Percentiles rank a stretch among this genome's conserved stretches.
These are phyloP conservation scores for Trifolium subterraneum DNA, from an alignment of 306 rosid genomes.

Conservation along the genomic window DNA sequence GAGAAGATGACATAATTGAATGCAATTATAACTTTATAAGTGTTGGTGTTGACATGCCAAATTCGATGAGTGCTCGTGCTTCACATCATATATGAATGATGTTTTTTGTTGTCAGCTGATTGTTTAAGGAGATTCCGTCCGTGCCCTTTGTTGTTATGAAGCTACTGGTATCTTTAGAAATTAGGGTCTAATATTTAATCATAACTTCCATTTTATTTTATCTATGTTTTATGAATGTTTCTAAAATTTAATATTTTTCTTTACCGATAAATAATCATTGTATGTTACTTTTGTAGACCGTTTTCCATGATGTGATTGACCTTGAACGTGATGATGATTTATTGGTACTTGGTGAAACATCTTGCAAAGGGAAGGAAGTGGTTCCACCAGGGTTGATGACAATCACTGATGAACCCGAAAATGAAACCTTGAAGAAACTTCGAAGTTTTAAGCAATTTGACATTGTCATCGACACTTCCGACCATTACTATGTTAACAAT, in stretches of 20 bases:
- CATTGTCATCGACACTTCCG: constrained; percentile 70
- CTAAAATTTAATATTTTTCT: neutral
- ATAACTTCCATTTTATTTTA: neutral
- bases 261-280: constrained; percentile 6
- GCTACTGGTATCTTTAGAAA: neutral
- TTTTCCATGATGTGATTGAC: constrained; percentile 65
- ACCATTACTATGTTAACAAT: constrained; percentile 52
- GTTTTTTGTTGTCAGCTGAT: neutral
- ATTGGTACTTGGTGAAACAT: constrained; percentile 53
- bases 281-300: constrained; percentile 49
- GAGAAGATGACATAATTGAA: too few species aligned
- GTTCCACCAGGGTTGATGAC: constrained; percentile 42
- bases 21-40: too few species aligned
- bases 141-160: neutral
- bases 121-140: neutral
- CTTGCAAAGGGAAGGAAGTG: constrained; percentile 66
- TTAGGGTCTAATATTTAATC: neutral
- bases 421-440: constrained; percentile 60
- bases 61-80: too few species aligned
- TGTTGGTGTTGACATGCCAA: too few species aligned
- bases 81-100: too few species aligned
- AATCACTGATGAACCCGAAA: constrained; percentile 45
- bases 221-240: constrained; percentile 14
- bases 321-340: constrained; percentile 53
- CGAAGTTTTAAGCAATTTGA: constrained; percentile 76